Base-by-base conservation (phyloP, 306 rosid species). In the Quercus mongolica region DNA sequence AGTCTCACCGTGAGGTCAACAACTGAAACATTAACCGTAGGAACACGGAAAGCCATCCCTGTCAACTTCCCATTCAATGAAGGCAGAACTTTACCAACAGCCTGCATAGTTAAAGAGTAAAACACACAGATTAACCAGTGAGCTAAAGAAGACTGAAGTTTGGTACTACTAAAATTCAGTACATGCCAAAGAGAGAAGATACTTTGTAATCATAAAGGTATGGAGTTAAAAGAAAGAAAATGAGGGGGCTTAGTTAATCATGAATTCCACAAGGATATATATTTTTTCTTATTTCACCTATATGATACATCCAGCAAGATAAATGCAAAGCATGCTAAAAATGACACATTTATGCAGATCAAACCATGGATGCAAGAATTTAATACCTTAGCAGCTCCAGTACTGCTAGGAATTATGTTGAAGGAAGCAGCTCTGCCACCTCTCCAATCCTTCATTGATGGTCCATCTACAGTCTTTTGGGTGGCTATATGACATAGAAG, bases 371-470 rank as follows among this genome's bases (percentile, higher is more conserved):
- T 44, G 65, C 20, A 46, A 58, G 59, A 19, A 71, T 23, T 28
- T 56, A 20, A 8, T 84, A 94, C 96, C 97, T 92, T 94, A 19
- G 98, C 97, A 63, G 97, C 97, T 75, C 98, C 98, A 11, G 98
- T 94, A 79, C 97, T 92, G 63, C 98, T 92, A 52, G 98, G 98
- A 85, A 92, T 94, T 79, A 94, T 94, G 91, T 94, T 94, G 74
- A 81, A 85, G 75, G 98, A 94, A 82, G 98, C 98, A 68, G 98
- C 97, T 70, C 96, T 93, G 5, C 98, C 98, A 70, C 97, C 98
- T 86, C 98, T 94, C 98, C 96, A 94, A 73, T 94, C 98, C 88
- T 94, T 94, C 76, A 41, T 72, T 76, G 97, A 94, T 78, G 98
- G 97, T 31, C 98, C 98, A 87, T 92, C 98, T 61, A 94, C 98